Evolutionary conservation across 345 rosid genomes (phyloP), one percentile per base, ranked within the genome.

Genomic region (Eucalyptus sp.): DNA sequence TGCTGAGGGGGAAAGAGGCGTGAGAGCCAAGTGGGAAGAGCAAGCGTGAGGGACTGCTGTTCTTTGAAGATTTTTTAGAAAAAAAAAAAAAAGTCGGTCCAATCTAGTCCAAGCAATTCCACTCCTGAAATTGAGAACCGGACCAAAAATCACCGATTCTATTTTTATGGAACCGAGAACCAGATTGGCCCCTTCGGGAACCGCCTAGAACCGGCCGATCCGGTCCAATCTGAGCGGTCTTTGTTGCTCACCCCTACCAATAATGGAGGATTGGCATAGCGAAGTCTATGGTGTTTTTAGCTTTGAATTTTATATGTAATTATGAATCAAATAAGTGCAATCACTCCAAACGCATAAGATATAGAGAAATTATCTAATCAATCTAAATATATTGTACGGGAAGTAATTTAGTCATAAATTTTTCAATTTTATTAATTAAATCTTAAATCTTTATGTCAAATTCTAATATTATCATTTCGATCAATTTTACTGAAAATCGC

Each of bases 121-220:
- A 16, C 5, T 7, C 0, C 17, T 6, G 0, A 3, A 50, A 17
- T 3, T 3, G 0, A 2, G 6, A 15, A 6, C 20, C 7, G 6
- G 2, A 50, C 20, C 54, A 7, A 50, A 50, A 50, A 50, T 6
- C 54, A 50, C 0, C 0, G 1, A 50, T 50, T 50, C 7, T 1
- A 50, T 15, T 50, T 50, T 16, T 20, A 50, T 50, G 8, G 20
- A 6, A 50, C 8, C 3, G 3, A 2, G 5, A 15, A 50, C 20
- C 8, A 1, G 54, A 50, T 20, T 0, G 0, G 18, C 52, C 52
- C 7, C 3, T 50, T 50, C 0, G 3, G 7, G 8, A 50, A 16
- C 16, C 8, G 7, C 3, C 20, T 0, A 50, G 0, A 50, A 16
- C 18, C 1, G 0, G 1, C 7, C 0, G 0, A 16, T 14, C 52